Base-by-base conservation (phyloP, 768 basidiomycete genomes). In the Pholiota conissans region DNA sequence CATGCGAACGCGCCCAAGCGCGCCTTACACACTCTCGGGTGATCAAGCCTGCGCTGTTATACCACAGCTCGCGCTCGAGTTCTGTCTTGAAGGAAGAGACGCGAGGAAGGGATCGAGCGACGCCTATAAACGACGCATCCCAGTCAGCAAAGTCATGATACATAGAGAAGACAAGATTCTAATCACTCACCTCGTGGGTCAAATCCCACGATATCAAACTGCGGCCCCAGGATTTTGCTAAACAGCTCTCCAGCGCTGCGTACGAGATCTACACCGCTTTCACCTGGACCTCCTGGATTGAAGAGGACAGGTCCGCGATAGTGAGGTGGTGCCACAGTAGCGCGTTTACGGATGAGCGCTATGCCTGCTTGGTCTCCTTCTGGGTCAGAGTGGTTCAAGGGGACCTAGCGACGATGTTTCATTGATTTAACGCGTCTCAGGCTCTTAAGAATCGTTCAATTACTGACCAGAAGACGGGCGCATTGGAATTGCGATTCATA, bases 241-340 rank as follows among this genome's bases (percentile, higher is more conserved):
- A 80, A 52, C 6, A 53, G 29, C 24, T 63, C 56, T 1, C 73
- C 78, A 45, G 7, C 35, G 0, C 18, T 3, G 8, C 20, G 35
- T 28, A 75, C 57, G 0, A 74, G 28, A 5, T 68, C 63, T 2
- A 79, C 73, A 9, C 80, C 79, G 56, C 77, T 76, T 9, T 74
- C 76, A 8, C 80, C 79, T 1, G 79, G 80, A 1, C 80, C 79
- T 11, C 79, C 77, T 4, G 78, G 79, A 49, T 80, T 81, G 61
- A 78, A 67, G 1, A 80, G 63, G 10, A 80, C 66, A 2, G 79
- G 79, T 0, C 79, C 80, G 20, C 73, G 71, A 54, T 79, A 82
- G 5, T 67, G 60, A 3, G 61, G 53, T 0, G 70, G 68, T 3
- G 67, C 59, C 1, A 76, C 55, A 1, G 66, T 56, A 10, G 78